Base-by-base conservation (phyloP, 108 stramenopile genomes). In the Nitzschia sp. region DNA sequence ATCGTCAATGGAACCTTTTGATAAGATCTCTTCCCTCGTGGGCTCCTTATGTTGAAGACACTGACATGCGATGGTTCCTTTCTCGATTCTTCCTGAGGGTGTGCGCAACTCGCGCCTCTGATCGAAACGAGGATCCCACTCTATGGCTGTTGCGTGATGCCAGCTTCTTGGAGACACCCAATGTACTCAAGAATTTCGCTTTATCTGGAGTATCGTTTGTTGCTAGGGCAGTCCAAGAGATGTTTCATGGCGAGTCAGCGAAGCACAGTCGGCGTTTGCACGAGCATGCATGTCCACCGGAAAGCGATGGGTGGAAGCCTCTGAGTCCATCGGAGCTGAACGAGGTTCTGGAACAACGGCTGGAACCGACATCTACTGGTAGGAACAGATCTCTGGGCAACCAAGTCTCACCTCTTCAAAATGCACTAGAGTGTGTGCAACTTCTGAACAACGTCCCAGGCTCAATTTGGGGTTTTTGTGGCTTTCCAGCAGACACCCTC, bases 11-110 rank as follows among this genome's bases (percentile, higher is more conserved):
- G 69, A 23, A 23, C 21, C 21, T 64, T 16, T 45, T 82, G 21
- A 58, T 65, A 19, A 45, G 67, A 32, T 33, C 58, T 4, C 29
- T 74, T 34, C n/a, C 65, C 22, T 34, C 45, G 28, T 82, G 81
- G 81, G 45, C 73, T 29, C 65, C 65, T 3, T 72, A 78, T 32
- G 63, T 66, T 1, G 61, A 65, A 17, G 65, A 67, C 16, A 35
- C 48, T 15, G 57, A 82, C 21, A 72, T 82, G 31, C 17, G 45
- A 4, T 15, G 33, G 16, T 82, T 82, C 53, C 52, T 82, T 3
- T 33, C 36, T 19, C 59, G 57, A 50, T 47, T 82, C 22, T 73
- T 77, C 21, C 36, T 35, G 11, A 3, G 63, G 19, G 15, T 30
- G 46, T 21, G 21, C 1, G 8, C 23, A 1, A 13, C 5, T n/a